Evolutionary conservation across 768 basidiomycete genomes (phyloP).

Genomic region (Trametes gibbosa): DNA sequence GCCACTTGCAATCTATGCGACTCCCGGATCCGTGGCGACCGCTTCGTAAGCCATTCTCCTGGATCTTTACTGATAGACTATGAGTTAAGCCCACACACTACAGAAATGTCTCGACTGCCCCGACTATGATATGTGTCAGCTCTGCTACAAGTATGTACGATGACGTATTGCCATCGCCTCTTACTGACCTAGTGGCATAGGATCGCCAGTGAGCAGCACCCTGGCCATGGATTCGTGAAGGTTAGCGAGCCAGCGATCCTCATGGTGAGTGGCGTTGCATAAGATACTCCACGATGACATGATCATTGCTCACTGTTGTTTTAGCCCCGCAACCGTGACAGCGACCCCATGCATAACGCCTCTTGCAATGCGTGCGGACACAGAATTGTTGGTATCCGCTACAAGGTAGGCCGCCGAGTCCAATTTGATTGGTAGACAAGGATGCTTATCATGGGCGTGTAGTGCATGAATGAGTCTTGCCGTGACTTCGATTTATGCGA

Average conservation of each 20-base stretch:
- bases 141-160: slow-evolving; percentile 58
- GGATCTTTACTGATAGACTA: neutral
- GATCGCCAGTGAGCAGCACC: slow-evolving; percentile 73
- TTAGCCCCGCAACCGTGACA: slow-evolving; percentile 32
- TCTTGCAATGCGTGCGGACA: slow-evolving; percentile 61
- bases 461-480: slow-evolving; percentile 82
- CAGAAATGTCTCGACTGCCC: slow-evolving; percentile 81
- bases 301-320: neutral
- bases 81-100: neutral
- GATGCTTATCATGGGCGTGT: neutral
- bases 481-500: slow-evolving; percentile 81
- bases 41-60: slow-evolving; percentile 74
- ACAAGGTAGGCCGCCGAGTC: slow-evolving; percentile 50
- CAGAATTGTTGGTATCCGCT: slow-evolving; percentile 61
- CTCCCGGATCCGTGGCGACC: slow-evolving; percentile 61
- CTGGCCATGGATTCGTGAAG: slow-evolving; percentile 69
- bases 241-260: slow-evolving; percentile 52
- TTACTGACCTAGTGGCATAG: slow-evolving; percentile 28
- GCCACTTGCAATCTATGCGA: slow-evolving; percentile 80
- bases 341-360: slow-evolving; percentile 46
- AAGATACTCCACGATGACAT: too few relatives aligned
- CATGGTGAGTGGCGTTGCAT: slow-evolving; percentile 42
- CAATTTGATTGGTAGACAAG: neutral
- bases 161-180: neutral
- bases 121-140: slow-evolving; percentile 76